Percentiles rank a stretch among this genome's conserved stretches.
These are phyloP conservation scores for Ceratobasidium theobromae DNA, from an alignment of 1,284 basidiomycete species.

Conservation along the genomic window DNA sequence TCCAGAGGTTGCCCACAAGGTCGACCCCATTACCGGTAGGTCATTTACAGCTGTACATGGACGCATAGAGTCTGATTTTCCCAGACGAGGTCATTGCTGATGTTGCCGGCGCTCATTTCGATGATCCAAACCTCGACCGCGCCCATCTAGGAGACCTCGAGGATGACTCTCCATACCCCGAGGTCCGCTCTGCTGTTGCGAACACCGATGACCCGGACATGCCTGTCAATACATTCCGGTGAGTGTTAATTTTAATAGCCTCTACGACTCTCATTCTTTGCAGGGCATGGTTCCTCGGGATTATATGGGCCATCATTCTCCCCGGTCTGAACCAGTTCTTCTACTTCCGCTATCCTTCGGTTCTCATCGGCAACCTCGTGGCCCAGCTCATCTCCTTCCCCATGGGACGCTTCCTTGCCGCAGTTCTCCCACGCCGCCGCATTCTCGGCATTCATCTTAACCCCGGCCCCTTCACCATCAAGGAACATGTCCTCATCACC, in stretches of 20 bases:
- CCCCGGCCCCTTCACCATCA: constrained; percentile 75
- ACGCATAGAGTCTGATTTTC: too few relatives aligned
- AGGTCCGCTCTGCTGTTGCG: constrained; percentile 45
- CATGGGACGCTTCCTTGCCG: constrained; percentile 53
- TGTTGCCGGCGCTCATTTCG: constrained; percentile 37
- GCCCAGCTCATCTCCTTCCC: constrained; percentile 52
- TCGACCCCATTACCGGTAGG: constrained; percentile 15
- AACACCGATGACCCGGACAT: constrained; percentile 44
- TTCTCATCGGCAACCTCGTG: constrained; percentile 44
- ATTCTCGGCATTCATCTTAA: constrained; percentile 59
- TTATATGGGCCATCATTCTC: constrained; percentile 54
- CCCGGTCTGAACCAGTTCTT: constrained; percentile 51
- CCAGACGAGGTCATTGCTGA: neutral
- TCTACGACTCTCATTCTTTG: neutral
- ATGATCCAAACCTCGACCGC: constrained; percentile 41
- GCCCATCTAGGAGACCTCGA: neutral
- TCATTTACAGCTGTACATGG: neutral
- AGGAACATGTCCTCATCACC: constrained; percentile 57
- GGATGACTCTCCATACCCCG: constrained; percentile 18
- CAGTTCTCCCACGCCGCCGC: constrained; percentile 52
- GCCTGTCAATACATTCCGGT: constrained; percentile 44
- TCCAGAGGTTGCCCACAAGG: too few relatives aligned
- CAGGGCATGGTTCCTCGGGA: constrained; percentile 48
- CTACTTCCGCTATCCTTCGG: constrained; percentile 46
- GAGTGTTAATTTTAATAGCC: neutral